phyloP scores from a whole-genome alignment of 23 red algal species.

The Gracilariopsis chorda region DNA sequence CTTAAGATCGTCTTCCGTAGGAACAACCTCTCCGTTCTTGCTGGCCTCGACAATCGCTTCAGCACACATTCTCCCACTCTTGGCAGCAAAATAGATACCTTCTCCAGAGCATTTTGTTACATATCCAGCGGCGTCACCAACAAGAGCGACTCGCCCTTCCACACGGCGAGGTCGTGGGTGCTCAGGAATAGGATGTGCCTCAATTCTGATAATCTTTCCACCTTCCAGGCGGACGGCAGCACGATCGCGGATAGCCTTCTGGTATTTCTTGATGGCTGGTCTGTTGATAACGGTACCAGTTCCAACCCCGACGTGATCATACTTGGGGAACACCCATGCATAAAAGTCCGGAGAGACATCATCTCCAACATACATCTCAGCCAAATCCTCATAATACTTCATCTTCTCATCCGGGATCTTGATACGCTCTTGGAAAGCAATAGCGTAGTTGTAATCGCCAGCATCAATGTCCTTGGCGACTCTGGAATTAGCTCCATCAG shows the following conservation, averaged over 20 bases:
- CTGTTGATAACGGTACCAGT: slow-evolving; percentile 97
- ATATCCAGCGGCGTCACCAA: slow-evolving; percentile 98
- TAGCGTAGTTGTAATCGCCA: slow-evolving; percentile 97
- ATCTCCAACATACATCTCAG: slow-evolving; percentile 99
- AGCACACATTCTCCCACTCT: slow-evolving; percentile 95
- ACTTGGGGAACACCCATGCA: slow-evolving; percentile 99
- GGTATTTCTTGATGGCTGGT: slow-evolving; percentile 94
- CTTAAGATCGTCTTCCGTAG: slow-evolving; percentile 84
- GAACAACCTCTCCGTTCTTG: slow-evolving; percentile 69
- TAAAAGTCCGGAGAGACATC: slow-evolving; percentile 99
- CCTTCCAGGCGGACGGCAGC: slow-evolving; percentile 88
- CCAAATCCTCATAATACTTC: slow-evolving; percentile 97
- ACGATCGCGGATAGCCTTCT: slow-evolving; percentile 93
- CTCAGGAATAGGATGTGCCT: slow-evolving; percentile 99
- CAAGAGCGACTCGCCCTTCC: slow-evolving; percentile 87
- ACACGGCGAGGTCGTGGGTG: slow-evolving; percentile 95
- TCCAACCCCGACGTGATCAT: slow-evolving; percentile 98
- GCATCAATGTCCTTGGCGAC: slow-evolving; percentile 97
- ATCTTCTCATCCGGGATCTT: slow-evolving; percentile 98
- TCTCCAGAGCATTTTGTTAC: slow-evolving; percentile 99
- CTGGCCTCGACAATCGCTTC: slow-evolving; percentile 81
- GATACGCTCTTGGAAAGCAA: slow-evolving; percentile 99
- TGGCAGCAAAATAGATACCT: slow-evolving; percentile 99
- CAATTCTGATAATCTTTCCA: slow-evolving; percentile 96
- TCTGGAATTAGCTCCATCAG: slow-evolving; percentile 98